Base-by-base conservation (phyloP, 768 basidiomycete genomes). In the Suillus discolor region DNA sequence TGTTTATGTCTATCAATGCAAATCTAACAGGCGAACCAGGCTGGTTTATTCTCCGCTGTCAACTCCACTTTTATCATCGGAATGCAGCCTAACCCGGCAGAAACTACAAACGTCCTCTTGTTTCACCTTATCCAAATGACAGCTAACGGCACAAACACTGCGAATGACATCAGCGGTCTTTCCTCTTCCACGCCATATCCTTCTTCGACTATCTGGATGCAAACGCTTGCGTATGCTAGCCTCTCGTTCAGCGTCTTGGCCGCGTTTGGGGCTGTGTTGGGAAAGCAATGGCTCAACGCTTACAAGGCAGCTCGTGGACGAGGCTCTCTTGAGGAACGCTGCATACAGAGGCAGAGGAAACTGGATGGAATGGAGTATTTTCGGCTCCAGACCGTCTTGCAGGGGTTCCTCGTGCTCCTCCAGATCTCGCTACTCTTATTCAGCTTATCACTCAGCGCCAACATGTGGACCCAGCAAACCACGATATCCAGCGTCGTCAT, bases 41-140 rank as follows among this genome's bases (percentile, higher is more conserved):
- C 77, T 42, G 80, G 80, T 74, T 71, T 81, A 28, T 81, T 81
- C 66, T 78, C 79, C 16, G 75, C 78, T 3, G 75, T 72, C 2
- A 73, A 79, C 11, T 77, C 75, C 2, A 71, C 80, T 0, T 81
- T 81, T 57, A 73, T 78, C 3, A 70, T 79, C 12, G 78, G 79
- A 63, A 78, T 78, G 16, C 53, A 54, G 18, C 71, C 69, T 53
- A 71, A 80, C 53, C 67, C 77, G 2, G 60, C 62, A 34, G 70
- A 75, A 2, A 64, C 62, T 28, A 71, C 71, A 6, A 64, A 63
- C 11, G 62, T 57, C 47, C 71, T 76, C 55, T 69, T 80, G 15
- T 9, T 64, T 18, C 39, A 64, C 0, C n/a, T 62, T 3, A 42
- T 53, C 16, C 8, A 4, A 8, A 28, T 53, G 15, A 53, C 15